These are phyloP conservation scores for Biancaea sappan DNA, from an alignment of 306 rosid species.

Conservation along the genomic window DNA sequence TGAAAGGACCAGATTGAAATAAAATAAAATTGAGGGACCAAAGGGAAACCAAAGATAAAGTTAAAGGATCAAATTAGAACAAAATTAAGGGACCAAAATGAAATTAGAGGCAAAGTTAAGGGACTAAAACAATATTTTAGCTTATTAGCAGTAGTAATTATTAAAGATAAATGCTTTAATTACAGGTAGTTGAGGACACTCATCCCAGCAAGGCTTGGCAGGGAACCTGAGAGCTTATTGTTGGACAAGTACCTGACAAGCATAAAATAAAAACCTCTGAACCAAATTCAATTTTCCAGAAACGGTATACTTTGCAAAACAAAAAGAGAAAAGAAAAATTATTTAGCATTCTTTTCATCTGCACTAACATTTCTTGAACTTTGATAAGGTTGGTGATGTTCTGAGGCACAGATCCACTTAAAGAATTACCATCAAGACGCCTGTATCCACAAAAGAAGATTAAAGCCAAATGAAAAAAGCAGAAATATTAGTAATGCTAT, in stretches of 20 bases:
- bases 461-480: not conserved
- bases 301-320: not conserved
- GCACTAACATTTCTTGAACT: constrained; percentile 51
- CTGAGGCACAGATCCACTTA: constrained; percentile 52
- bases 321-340: not conserved
- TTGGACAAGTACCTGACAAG: constrained; percentile 59
- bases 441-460: constrained; percentile 41
- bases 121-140: too few species aligned
- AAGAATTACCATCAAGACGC: constrained; percentile 52
- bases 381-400: constrained; percentile 51
- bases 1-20: too few species aligned
- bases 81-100: too few species aligned
- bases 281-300: constrained; percentile 1
- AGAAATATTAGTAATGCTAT: too few species aligned
- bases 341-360: constrained; percentile 11
- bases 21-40: too few species aligned
- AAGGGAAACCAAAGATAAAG: too few species aligned
- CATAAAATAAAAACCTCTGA: constrained; percentile 16
- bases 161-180: constrained; percentile 30
- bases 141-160: not conserved
- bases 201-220: constrained; percentile 60
- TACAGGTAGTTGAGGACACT: constrained; percentile 53
- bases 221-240: constrained; percentile 58
- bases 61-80: too few species aligned
- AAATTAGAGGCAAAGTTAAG: too few species aligned